Evolutionary conservation across 2,329 filamentous ascomycete species (phyloP), one percentile per base, ranked within the genome.

Genomic region (Thermochaetoides dissita): DNA sequence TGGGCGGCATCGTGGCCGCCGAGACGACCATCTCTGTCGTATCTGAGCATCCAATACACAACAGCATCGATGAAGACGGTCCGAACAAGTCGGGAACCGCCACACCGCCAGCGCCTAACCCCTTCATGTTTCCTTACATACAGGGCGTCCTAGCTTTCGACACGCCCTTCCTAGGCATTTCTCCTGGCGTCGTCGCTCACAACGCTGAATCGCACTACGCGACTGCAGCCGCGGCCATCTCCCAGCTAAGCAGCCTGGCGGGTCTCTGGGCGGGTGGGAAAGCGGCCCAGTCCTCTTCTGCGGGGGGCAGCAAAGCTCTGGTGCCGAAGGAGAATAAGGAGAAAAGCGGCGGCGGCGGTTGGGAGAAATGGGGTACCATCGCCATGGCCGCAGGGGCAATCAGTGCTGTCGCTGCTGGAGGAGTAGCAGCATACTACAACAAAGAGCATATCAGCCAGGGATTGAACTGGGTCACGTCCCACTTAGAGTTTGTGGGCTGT

Each of bases 401-500:
- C 0, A 83, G 83, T 0, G 79, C 89, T 0, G 79, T 89, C 0
- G 83, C 81, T 1, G 88, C 83, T 0, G 85, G 84, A 7, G 82
- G 83, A 0, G 84, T 84, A 1, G 87, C 87, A 7, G 83, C 89
- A 8, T 96, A 94, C 65, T 69, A 83, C 53, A 87, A 91, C 53
- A 76, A 85, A 42, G 84, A 93, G 30, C 79, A 85, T 49, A 76
- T 96, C 47, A 75, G 72, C 3, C 71, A 81, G 46, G 83, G 88
- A 7, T 80, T 80, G 65, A 68, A 68, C 8, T 96, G 88, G 87
- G 84, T 84, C 10, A 77, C 81, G 10, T 91, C 84, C 32, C 91
- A 98, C 61, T 75, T 98, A 28, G 84, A 91, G 59, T 98, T 96
- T 55, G 84, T 96, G 1, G 86, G 87, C 2, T 93, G 86, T 55